Percentiles rank a stretch among this genome's conserved stretches.
Conservation (phyloP, 805 yeast genomes). For the Metschnikowia rubicola region DNA sequence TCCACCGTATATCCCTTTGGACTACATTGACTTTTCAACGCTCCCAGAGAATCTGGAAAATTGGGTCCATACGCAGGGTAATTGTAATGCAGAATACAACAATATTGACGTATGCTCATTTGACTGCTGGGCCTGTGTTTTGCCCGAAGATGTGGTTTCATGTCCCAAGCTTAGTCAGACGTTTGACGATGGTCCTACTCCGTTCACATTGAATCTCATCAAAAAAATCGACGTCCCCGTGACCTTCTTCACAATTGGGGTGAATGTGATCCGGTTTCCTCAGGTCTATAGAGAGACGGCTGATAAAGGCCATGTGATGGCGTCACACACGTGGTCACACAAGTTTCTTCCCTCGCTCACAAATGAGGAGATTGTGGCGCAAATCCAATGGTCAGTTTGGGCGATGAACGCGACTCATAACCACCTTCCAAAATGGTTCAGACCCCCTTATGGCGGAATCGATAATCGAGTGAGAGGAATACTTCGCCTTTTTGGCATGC, state of each 20-base stretch:
- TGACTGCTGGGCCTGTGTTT: conserved; percentile 79
- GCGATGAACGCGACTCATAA: conserved; percentile 94
- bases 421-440: conserved; percentile 85
- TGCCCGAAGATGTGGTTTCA: conserved; percentile 69
- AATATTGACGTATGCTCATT: conserved; percentile 61
- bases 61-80: conserved; percentile 49
- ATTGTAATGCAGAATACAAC: conserved; percentile 50
- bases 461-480: conserved; percentile 84
- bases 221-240: conserved; percentile 47
- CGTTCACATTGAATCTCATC: conserved; percentile 60
- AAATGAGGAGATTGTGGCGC: conserved; percentile 83
- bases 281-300: conserved; percentile 59
- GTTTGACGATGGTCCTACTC: conserved; percentile 94
- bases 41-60: conserved; percentile 45
- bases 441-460: conserved; percentile 96
- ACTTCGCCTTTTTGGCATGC: conserved; percentile 80
- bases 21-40: conserved; percentile 54
- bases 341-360: conserved; percentile 71
- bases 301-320: conserved; percentile 71
- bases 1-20: conserved; percentile 86
- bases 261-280: conserved; percentile 74
- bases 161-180: conserved; percentile 79
- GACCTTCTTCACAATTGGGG: conserved; percentile 84
- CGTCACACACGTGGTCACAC: conserved; percentile 92
- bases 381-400: conserved; percentile 94